These are phyloP conservation scores for Cutaneotrichosporon spelunceum DNA, from an alignment of 1,284 basidiomycete species.

Conservation along the genomic window DNA sequence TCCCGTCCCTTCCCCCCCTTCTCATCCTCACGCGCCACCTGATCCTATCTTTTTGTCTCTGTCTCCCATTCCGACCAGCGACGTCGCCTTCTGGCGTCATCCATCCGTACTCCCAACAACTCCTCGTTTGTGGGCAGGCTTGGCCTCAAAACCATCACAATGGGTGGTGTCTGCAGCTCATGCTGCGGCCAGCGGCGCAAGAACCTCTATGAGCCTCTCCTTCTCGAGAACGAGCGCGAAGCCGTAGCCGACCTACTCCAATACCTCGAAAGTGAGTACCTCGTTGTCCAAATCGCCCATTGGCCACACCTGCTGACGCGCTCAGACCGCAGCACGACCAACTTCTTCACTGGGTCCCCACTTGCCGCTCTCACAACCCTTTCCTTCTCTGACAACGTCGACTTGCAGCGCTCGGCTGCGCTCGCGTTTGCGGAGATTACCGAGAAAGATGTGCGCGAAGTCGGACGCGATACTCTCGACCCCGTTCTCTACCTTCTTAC, in stretches of 20 bases:
- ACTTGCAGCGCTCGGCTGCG: constrained; percentile 95
- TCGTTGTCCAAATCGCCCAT: too few relatives aligned
- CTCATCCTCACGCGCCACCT: background rate
- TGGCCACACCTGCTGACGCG: background rate
- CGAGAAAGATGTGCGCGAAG: constrained; percentile 97
- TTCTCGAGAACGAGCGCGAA: constrained; percentile 97
- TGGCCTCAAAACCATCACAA: constrained; percentile 21
- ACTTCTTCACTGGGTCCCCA: constrained; percentile 91
- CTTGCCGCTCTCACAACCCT: constrained; percentile 92
- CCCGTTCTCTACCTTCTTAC: constrained; percentile 96
- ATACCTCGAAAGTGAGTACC: constrained; percentile 85
- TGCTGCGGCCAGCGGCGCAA: constrained; percentile 49
- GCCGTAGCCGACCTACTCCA: constrained; percentile 96
- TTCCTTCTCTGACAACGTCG: constrained; percentile 99
- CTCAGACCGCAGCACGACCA: constrained; percentile 87
- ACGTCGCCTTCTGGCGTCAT: background rate
- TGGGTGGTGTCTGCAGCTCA: constrained; percentile 44
- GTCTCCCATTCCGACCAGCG: background rate
- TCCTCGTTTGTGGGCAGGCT: background rate
- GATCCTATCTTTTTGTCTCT: background rate
- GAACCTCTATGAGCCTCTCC: constrained; percentile 83
- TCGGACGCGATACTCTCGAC: constrained; percentile 95
- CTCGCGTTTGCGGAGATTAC: constrained; percentile 99
- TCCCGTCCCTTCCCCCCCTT: background rate
- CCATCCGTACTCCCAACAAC: background rate